These are phyloP conservation scores for Gamarada debralockiae DNA, from an alignment of 495 filamentous ascomycete species.

Conservation along the genomic window DNA sequence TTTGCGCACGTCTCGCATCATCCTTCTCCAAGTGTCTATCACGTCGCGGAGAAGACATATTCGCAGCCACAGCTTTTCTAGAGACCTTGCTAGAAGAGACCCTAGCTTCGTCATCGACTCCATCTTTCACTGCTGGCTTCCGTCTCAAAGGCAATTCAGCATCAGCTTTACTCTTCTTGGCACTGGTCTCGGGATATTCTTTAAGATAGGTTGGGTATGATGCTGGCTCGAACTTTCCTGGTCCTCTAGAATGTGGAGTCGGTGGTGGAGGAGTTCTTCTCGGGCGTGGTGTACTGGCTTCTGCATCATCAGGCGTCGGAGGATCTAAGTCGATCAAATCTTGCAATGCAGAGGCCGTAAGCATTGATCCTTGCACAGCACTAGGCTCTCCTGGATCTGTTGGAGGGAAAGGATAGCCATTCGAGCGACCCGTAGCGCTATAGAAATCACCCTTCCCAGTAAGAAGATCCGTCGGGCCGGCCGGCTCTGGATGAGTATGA, in stretches of 20 bases:
- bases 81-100: slow-evolving; percentile 7
- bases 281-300: slow-evolving; percentile 15
- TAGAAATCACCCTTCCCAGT: slow-evolving; percentile 16
- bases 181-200: slow-evolving; percentile 26
- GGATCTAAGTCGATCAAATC: slow-evolving; percentile 20
- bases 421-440: slow-evolving; percentile 8
- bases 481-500: not conserved
- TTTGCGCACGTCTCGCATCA: slow-evolving; percentile 13
- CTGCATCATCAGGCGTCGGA: not conserved
- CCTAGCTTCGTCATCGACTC: not conserved
- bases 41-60: slow-evolving; percentile 28
- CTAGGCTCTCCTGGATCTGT: slow-evolving; percentile 21
- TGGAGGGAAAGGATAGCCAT: slow-evolving; percentile 25
- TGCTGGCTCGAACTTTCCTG: slow-evolving; percentile 25
- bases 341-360: slow-evolving; percentile 11
- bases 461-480: slow-evolving; percentile 16
- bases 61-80: slow-evolving; percentile 20
- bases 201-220: slow-evolving; percentile 27
- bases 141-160: slow-evolving; percentile 18
- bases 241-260: slow-evolving; percentile 35
- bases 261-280: slow-evolving; percentile 30
- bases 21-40: slow-evolving; percentile 22
- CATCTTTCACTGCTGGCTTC: slow-evolving; percentile 7
- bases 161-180: slow-evolving; percentile 17
- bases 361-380: slow-evolving; percentile 16